These are phyloP conservation scores for Pseudopithomyces chartarum DNA, from an alignment of 2,329 filamentous ascomycete species.

Conservation along the genomic window DNA sequence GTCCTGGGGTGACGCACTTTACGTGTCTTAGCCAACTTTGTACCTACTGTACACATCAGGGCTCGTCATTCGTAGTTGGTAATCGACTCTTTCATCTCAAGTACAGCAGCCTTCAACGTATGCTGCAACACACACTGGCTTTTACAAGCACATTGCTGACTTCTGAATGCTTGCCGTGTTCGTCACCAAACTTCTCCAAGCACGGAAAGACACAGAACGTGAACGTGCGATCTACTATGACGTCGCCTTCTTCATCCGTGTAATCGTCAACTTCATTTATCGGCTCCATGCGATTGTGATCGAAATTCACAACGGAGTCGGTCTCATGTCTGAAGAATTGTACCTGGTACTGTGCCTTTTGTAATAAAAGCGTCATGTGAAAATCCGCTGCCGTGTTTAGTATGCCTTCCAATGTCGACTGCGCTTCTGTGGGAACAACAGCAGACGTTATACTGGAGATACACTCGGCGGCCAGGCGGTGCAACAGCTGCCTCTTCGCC, in stretches of 20 bases:
- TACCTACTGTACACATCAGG: no score
- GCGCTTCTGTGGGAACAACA: constrained; percentile 21
- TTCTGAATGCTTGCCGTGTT: constrained; percentile 30
- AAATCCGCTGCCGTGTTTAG: constrained; percentile 30
- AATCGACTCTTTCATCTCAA: no score
- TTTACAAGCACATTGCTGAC: constrained; percentile 35
- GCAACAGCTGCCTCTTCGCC: constrained; percentile 19
- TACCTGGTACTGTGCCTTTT: constrained; percentile 37
- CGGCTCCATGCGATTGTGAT: constrained; percentile 35
- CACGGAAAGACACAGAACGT: constrained; percentile 41
- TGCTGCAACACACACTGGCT: constrained; percentile 36
- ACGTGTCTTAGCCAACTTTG: no score
- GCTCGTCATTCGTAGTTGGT: no score
- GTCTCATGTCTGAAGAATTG: constrained; percentile 26
- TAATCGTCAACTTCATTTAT: constrained; percentile 31
- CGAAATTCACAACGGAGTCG: constrained; percentile 16
- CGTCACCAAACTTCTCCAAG: constrained; percentile 36
- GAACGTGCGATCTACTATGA: constrained; percentile 20
- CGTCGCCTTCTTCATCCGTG: constrained; percentile 29
- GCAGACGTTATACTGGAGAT: constrained; percentile 31
- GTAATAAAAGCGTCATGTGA: constrained; percentile 32
- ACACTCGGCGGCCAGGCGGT: constrained; percentile 21
- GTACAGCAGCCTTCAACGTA: constrained; percentile 10
- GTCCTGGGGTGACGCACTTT: no score
- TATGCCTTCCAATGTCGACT: constrained; percentile 25